phyloP scores from a whole-genome alignment of 2,329 filamentous ascomycete species.

The Thelonectria rubi region DNA sequence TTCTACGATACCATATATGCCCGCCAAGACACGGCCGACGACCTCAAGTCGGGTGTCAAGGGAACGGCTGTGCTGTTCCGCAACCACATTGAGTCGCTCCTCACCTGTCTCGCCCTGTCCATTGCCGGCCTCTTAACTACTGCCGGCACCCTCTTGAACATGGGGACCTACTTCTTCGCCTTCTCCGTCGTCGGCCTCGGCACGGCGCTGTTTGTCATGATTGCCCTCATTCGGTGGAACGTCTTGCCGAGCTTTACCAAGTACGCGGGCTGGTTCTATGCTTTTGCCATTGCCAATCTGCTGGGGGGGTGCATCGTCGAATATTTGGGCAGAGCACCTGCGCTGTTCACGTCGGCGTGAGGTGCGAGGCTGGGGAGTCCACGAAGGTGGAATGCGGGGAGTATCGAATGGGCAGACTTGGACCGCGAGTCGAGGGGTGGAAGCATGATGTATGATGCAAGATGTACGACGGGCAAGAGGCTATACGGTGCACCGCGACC shows the following conservation, averaged over 20 bases:
- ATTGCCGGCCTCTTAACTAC: constrained; percentile 25
- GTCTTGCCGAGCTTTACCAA: constrained; percentile 25
- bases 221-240: constrained; percentile 24
- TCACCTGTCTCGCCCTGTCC: constrained; percentile 20
- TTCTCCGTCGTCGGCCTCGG: constrained; percentile 30
- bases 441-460: too few relatives aligned
- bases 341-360: not conserved
- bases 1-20: constrained; percentile 51
- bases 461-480: too few relatives aligned
- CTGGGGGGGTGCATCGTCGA: constrained; percentile 26
- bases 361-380: too few relatives aligned
- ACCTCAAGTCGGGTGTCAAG: constrained; percentile 48
- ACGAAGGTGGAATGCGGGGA: too few relatives aligned
- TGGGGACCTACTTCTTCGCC: constrained; percentile 27
- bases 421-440: too few relatives aligned
- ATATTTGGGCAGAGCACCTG: constrained; percentile 19
- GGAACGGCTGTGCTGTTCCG: constrained; percentile 43
- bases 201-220: constrained; percentile 23
- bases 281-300: constrained; percentile 30
- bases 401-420: too few relatives aligned
- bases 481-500: too few relatives aligned
- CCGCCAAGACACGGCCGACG: constrained; percentile 47
- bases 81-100: constrained; percentile 29
- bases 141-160: constrained; percentile 14
- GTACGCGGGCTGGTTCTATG: constrained; percentile 33